Base-by-base conservation (phyloP, 495 filamentous ascomycete genomes). In the Monascus purpureus region DNA sequence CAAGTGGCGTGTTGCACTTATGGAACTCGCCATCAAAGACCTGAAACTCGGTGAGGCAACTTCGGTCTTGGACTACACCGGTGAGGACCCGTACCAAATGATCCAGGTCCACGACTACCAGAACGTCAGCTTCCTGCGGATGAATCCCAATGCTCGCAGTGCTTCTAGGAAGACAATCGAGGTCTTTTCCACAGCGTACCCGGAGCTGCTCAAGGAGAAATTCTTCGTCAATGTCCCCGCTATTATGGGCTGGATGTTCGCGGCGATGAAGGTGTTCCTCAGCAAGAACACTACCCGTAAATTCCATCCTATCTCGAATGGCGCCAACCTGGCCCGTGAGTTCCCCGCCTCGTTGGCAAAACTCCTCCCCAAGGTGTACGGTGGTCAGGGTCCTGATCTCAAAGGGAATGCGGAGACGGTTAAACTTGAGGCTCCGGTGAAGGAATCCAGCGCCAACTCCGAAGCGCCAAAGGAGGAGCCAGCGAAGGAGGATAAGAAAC, bases 71-170 rank as follows among this genome's bases (percentile, higher is more conserved):
- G 77, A 80, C 1, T 78, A 82, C 38, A 70, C 74, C 31, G 66
- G 70, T 39, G 56, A 65, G 12, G 86, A 94, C 50, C 82, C 80
- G 1, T 90, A 93, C 57, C 76, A 84, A 58, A 81, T 85, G 50
- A 66, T 80, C 38, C 85, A 94, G 54, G 73, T 94, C 4, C 86
- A 94, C 61, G 86, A 94, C 59, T 94, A 92, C 65, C 61, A 80
- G 39, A 73, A 71, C 30, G 71, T 93, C 45, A 77, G 70, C 41
- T 93, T 93, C 65, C 61, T 93, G 26, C 75, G 80, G 14, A 67
- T 75, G 49, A 72, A 82, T 31, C 68, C 79, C 1, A 52, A 55
- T n/a, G 65, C 82, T 41, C 77, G 75, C 40, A 63, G 74, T 8
- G 78, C 81, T 11, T 75, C 74, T 39, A 75, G 72, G 52, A 74